Evolutionary conservation across 1,284 basidiomycete species (phyloP), one percentile per base, ranked within the genome.

Genomic region (Rhodofomes roseus): DNA sequence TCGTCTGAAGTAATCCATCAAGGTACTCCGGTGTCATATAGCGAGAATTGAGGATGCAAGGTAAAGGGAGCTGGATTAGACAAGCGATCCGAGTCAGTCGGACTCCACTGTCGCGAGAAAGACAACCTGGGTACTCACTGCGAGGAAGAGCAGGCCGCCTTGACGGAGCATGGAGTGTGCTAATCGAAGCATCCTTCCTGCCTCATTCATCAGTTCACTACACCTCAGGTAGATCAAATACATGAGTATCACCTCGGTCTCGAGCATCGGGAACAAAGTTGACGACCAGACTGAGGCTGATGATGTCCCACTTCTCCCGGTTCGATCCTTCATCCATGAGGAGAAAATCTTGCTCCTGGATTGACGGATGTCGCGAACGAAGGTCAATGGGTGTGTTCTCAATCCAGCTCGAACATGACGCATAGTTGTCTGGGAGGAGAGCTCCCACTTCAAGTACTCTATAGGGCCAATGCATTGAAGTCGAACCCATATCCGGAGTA

Each of bases 381-480:
- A 96, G 75, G 70, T 95, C 93, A 61, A 95, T 92, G 0, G 92
- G 86, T 0, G 79, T 83, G 39, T 81, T 81, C 16, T 84, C 77
- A 51, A 96, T 85, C 92, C 92, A 95, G 0, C 79, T 74, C 7
- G 77, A 71, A 62, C 84, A 89, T 2, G 79, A 74, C 2, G 72
- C 75, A 66, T 91, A 95, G 71, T 95, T 96, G 68, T 93, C 87
- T 1, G 88, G 90, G 62, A 84, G 87, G 39, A 96, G 77, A 20
- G 93, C 93, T 0, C 93, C 93, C 2, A 95, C 90, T 74, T 96
- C 93, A 1, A 96, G 80, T 60, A 95, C 73, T 52, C 93, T 94
- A 62, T 40, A 31, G 16, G 36, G 41, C 40, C 36, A 41, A 55
- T 34, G 23, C 9, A n/a, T n/a, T n/a, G 29, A 53, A 22, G 48